phyloP scores from a whole-genome alignment of 192 early-diverging fungal species.

The Geranomyces variabilis region DNA sequence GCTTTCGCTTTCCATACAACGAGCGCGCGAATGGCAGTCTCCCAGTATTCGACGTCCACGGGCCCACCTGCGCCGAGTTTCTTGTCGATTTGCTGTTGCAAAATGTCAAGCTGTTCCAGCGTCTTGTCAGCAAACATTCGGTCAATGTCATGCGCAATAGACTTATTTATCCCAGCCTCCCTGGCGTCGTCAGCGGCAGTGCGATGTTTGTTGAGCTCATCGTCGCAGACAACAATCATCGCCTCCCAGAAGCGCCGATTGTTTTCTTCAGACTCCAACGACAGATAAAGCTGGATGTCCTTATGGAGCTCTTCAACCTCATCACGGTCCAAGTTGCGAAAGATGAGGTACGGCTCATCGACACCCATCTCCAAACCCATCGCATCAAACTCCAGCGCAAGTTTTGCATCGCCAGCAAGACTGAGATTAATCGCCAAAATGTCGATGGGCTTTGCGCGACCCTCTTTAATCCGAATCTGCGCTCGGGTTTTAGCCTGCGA shows the following conservation, averaged over 20 bases:
- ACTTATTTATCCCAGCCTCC: conserved; percentile 11
- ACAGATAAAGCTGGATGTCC: conserved; percentile 88
- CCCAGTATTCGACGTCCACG: conserved; percentile 97
- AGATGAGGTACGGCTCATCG: conserved; percentile 86
- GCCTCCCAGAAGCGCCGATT: conserved; percentile 87
- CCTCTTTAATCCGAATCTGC: conserved; percentile 88
- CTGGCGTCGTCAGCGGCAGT: conserved; percentile 12
- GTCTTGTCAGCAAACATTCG: conserved; percentile 74
- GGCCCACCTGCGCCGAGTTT: conserved; percentile 70
- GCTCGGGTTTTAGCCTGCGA: conserved; percentile 89
- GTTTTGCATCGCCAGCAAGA: conserved; percentile 67
- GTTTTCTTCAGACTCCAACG: conserved; percentile 75
- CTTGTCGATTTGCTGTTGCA: conserved; percentile 75
- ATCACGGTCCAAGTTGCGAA: conserved; percentile 61
- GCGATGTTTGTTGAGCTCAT: conserved; percentile 58
- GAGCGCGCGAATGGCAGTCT: conserved; percentile 72
- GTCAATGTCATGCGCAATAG: conserved; percentile 64
- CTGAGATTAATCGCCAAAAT: conserved; percentile 88
- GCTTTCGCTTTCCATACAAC: conserved; percentile 85
- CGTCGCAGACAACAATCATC: conserved; percentile 81
- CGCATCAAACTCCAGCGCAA: conserved; percentile 72
- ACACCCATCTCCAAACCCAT: conserved; percentile 82
- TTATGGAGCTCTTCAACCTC: conserved; percentile 81
- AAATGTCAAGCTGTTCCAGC: conserved; percentile 66
- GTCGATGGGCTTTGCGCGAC: conserved; percentile 89